Conservation (phyloP, 2,329 filamentous ascomycete species). For the Aschersonia sp. region DNA sequence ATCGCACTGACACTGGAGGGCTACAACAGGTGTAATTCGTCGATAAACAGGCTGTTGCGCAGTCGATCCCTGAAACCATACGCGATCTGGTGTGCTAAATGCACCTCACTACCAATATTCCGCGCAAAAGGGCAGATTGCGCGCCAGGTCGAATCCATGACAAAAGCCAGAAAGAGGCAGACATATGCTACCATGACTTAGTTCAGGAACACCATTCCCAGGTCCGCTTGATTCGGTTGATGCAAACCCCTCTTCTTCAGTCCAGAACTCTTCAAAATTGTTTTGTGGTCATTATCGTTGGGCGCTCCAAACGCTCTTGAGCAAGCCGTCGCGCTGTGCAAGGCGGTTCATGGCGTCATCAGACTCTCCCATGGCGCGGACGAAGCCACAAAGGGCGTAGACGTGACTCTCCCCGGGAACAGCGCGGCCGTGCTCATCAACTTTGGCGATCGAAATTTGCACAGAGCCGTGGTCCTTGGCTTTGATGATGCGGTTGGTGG, state of each 20-base stretch:
- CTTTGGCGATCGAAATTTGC: slow-evolving; percentile 93
- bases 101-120: no score
- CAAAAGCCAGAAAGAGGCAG: no score
- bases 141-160: no score
- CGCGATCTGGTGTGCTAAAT: no score
- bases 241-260: neutral
- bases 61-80: no score
- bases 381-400: slow-evolving; percentile 95
- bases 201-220: no score
- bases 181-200: no score
- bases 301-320: slow-evolving; percentile 94
- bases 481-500: slow-evolving; percentile 99
- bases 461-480: slow-evolving; percentile 99
- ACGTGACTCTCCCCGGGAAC: slow-evolving; percentile 90
- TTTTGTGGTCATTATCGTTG: slow-evolving; percentile 30
- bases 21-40: no score
- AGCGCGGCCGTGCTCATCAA: slow-evolving; percentile 96
- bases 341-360: slow-evolving; percentile 95
- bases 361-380: slow-evolving; percentile 93
- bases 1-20: no score
- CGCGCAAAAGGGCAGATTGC: no score
- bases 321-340: slow-evolving; percentile 85
- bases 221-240: no score
- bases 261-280: slow-evolving; percentile 6
- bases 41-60: no score